Conservation (phyloP, 345 rosid genomes). For the Brassica incana region DNA sequence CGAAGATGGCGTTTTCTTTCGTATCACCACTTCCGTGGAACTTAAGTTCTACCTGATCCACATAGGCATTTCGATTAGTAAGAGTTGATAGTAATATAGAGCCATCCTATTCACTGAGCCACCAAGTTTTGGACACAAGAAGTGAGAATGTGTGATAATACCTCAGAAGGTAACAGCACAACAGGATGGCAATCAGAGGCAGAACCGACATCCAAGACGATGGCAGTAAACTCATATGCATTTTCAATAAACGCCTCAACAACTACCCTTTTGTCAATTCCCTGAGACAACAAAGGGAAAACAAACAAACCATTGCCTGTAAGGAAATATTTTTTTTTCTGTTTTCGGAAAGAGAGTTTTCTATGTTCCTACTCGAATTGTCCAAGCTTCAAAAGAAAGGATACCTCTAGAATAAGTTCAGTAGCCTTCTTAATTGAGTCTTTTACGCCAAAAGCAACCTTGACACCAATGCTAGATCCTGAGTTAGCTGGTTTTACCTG, state of each 20-base stretch:
- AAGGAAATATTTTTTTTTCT: not conserved
- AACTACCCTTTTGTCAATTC: constrained; percentile 72
- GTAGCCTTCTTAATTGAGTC: constrained; percentile 76
- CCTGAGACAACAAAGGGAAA: constrained; percentile 47
- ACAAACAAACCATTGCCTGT: not conserved
- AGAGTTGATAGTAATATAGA: not conserved
- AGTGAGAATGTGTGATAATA: constrained; percentile 33
- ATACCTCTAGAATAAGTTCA: constrained; percentile 70
- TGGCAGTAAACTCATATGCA: constrained; percentile 90
- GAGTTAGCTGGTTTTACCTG: constrained; percentile 94
- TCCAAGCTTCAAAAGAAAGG: constrained; percentile 16
- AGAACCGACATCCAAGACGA: constrained; percentile 87
- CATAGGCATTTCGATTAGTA: constrained; percentile 27
- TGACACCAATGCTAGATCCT: constrained; percentile 97
- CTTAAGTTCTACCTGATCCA: constrained; percentile 81
- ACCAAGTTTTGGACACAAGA: constrained; percentile 1
- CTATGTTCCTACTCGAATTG: not conserved
- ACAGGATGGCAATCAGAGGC: constrained; percentile 74
- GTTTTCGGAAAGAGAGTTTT: not conserved
- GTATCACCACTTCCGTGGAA: constrained; percentile 61
- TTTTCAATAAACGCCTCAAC: constrained; percentile 83
- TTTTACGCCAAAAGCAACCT: constrained; percentile 79
- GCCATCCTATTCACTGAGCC: not conserved
- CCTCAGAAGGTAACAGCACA: constrained; percentile 87
- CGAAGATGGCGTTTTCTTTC: constrained; percentile 79